These are phyloP conservation scores for Neurospora sp. DNA, from an alignment of 495 filamentous ascomycete genomes.

Conservation along the genomic window DNA sequence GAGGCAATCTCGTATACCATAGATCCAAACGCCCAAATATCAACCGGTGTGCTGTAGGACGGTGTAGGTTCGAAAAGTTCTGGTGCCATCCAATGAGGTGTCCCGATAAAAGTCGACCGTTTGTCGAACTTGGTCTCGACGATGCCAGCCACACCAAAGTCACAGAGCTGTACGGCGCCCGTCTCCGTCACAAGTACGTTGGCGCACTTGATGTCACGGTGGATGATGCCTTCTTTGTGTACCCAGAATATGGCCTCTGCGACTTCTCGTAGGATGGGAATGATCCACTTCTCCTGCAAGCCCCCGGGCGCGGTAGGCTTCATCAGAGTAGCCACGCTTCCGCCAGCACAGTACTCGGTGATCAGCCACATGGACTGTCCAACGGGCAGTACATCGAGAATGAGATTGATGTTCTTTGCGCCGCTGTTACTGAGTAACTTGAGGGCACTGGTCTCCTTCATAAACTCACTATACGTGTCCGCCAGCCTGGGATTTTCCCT, in stretches of 20 bases:
- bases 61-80: slow-evolving; percentile 57
- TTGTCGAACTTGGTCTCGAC: slow-evolving; percentile 78
- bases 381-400: slow-evolving; percentile 78
- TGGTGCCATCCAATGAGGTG: slow-evolving; percentile 94
- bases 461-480: slow-evolving; percentile 71
- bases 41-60: slow-evolving; percentile 60
- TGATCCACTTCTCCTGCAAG: slow-evolving; percentile 82
- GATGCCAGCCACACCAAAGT: slow-evolving; percentile 89
- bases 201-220: slow-evolving; percentile 92
- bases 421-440: slow-evolving; percentile 73
- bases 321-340: slow-evolving; percentile 82
- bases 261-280: slow-evolving; percentile 79
- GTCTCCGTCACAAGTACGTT: slow-evolving; percentile 87
- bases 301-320: slow-evolving; percentile 55
- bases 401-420: slow-evolving; percentile 82
- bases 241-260: slow-evolving; percentile 76
- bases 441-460: slow-evolving; percentile 81
- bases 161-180: slow-evolving; percentile 80
- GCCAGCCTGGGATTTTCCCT: slow-evolving; percentile 62
- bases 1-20: slow-evolving; percentile 88
- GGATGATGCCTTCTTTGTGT: slow-evolving; percentile 86
- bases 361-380: slow-evolving; percentile 90
- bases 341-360: slow-evolving; percentile 90
- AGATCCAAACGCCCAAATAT: slow-evolving; percentile 93
- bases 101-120: slow-evolving; percentile 85